Evolutionary conservation across 495 filamentous ascomycete species (phyloP).

Genomic region (Darksidea phi): DNA sequence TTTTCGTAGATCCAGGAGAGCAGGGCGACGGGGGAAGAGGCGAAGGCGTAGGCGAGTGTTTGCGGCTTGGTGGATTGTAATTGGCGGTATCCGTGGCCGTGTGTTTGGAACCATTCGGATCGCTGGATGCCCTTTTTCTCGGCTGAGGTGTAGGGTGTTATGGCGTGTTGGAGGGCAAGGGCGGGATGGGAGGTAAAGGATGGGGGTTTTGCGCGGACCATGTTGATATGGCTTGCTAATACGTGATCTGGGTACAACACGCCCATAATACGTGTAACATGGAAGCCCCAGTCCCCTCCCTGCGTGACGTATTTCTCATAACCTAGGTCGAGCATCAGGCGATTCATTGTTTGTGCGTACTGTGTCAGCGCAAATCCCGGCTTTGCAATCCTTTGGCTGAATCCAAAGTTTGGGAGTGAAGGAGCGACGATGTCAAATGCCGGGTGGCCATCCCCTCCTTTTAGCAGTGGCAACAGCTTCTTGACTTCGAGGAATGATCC

Average conservation of each 20-base stretch:
- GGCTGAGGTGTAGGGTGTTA: constrained; percentile 43
- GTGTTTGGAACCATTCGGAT: constrained; percentile 41
- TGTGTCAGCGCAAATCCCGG: constrained; percentile 58
- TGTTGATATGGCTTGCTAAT: constrained; percentile 66
- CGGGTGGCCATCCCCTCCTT: constrained; percentile 45
- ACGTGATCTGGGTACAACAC: constrained; percentile 56
- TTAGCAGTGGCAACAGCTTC: constrained; percentile 60
- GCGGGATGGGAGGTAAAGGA: constrained; percentile 44
- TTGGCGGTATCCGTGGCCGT: constrained; percentile 48
- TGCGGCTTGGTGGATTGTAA: constrained; percentile 53
- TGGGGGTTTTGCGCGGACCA: constrained; percentile 47
- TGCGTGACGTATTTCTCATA: constrained; percentile 67
- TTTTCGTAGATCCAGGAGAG: constrained; percentile 60
- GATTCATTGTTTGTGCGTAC: constrained; percentile 62
- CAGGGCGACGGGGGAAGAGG: constrained; percentile 53
- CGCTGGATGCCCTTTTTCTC: constrained; percentile 44
- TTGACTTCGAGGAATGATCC: constrained; percentile 67
- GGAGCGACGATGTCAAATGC: constrained; percentile 70
- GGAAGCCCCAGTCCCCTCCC: constrained; percentile 68
- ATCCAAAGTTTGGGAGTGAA: constrained; percentile 71
- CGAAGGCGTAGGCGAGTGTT: constrained; percentile 51
- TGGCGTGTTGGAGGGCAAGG: constrained; percentile 47
- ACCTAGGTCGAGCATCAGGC: constrained; percentile 65
- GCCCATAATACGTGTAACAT: constrained; percentile 60
- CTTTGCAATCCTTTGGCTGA: constrained; percentile 56